Evolutionary conservation across 495 filamentous ascomycete genomes (phyloP), one percentile per base, ranked within the genome.

Genomic region (Xanthoparmelia taractica): DNA sequence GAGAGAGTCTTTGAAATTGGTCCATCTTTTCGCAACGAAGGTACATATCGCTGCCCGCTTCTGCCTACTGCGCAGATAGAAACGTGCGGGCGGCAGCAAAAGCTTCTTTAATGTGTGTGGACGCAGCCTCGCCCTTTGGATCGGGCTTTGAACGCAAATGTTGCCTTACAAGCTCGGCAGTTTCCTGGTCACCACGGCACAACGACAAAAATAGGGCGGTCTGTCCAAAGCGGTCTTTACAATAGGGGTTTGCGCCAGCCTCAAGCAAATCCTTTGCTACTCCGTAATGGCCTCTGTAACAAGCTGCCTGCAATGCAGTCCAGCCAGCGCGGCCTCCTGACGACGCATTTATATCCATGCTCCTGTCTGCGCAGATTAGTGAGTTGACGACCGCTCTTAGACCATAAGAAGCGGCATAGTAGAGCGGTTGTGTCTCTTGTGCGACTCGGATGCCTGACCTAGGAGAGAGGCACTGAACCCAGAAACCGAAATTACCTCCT

Each of bases 1-100:
- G 87, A 91, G 65, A 81, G 81, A 60, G 83, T 98, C 36, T 98
- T 94, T 71, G 94, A 98, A 76, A 90, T 98, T 67, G 94, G 95
- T 29, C 85, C 88, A 38, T 88, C 88, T 34, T 98, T 98, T 74
- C 85, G 94, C 50, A 97, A 98, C 75, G 94, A 98, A 79, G 91
- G 91, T 79, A n/a, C n/a, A n/a, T n/a, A n/a, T n/a, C n/a, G n/a
- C n/a, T n/a, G n/a, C n/a, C n/a, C n/a, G n/a, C n/a, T n/a, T n/a
- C n/a, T n/a, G n/a, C 10, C 23, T 27, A 27, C 25, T 4, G 45
- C 12, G 11, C 12, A 31, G 11, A 3, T 7, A 52, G 3, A 13
- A 52, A 0, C 7, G 2, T 20, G 15, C 50, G 50, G 15, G 50
- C 50, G 33, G 50, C 10, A 20, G 13, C 7, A 29, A 23, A 8